phyloP scores from a whole-genome alignment of 2,329 filamentous ascomycete genomes.

The Colletotrichum sp. region DNA sequence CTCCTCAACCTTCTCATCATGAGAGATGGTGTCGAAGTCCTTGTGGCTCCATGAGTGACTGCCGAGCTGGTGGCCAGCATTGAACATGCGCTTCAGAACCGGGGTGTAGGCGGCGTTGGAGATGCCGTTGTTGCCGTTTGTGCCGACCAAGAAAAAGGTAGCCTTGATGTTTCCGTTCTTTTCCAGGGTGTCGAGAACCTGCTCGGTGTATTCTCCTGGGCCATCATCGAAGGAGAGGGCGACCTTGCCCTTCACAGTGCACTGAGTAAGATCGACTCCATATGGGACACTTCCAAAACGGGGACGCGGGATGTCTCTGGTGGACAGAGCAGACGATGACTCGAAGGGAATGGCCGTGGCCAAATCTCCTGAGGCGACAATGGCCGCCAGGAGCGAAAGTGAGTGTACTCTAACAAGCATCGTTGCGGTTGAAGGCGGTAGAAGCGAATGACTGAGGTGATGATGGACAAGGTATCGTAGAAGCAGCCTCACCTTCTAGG shows the following conservation, averaged over 20 bases:
- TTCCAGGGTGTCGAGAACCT: slow-evolving; percentile 39
- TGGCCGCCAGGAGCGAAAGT: slow-evolving; percentile 11
- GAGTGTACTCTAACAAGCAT: slow-evolving; percentile 22
- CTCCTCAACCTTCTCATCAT: slow-evolving; percentile 38
- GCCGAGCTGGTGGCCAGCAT: slow-evolving; percentile 51
- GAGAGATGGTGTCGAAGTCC: slow-evolving; percentile 41
- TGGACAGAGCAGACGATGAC: background rate
- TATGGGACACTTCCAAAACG: slow-evolving; percentile 33
- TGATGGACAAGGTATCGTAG: background rate
- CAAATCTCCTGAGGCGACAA: slow-evolving; percentile 6
- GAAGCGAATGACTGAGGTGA: background rate
- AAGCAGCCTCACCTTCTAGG: background rate
- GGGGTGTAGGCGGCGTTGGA: slow-evolving; percentile 37
- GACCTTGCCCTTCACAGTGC: slow-evolving; percentile 33
- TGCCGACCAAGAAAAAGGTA: slow-evolving; percentile 41
- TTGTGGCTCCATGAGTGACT: slow-evolving; percentile 55
- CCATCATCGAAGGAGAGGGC: slow-evolving; percentile 45
- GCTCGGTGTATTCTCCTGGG: slow-evolving; percentile 35
- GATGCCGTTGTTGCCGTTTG: slow-evolving; percentile 37
- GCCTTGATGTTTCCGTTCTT: slow-evolving; percentile 32
- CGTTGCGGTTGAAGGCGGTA: background rate
- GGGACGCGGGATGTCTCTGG: slow-evolving; percentile 26
- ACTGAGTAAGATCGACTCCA: slow-evolving; percentile 36
- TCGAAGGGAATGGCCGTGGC: slow-evolving; percentile 6
- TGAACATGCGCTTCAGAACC: slow-evolving; percentile 47